Percentiles rank a stretch among this genome's conserved stretches.
Evolutionary conservation across 768 basidiomycete species (phyloP).

Genomic region (Kwoniella sp.): DNA sequence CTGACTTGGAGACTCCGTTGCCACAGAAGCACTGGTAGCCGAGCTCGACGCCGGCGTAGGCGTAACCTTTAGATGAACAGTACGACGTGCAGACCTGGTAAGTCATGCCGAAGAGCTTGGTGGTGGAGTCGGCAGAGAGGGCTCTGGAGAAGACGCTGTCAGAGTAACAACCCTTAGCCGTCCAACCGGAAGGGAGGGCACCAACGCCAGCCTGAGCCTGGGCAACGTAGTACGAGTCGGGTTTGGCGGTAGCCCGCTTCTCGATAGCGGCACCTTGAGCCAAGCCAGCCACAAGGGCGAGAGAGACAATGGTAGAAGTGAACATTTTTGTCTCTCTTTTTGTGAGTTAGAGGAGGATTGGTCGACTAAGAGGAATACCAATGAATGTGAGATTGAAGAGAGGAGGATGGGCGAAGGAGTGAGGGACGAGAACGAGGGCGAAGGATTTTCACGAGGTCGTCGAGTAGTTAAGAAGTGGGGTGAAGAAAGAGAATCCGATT

Average conservation of each 20-base stretch:
- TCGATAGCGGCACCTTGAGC: constrained; percentile 13
- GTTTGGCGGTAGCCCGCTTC: constrained; percentile 1
- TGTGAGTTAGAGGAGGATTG: not conserved
- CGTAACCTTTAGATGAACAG: constrained; percentile 31
- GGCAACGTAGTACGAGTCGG: not conserved
- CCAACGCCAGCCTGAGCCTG: constrained; percentile 3
- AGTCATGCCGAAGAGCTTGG: constrained; percentile 24
- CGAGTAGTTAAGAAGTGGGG: not conserved
- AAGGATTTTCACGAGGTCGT: not conserved
- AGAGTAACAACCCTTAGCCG: constrained; percentile 13
- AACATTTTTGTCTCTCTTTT: not conserved
- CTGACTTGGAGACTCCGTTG: constrained; percentile 7
- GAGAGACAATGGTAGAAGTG: not conserved
- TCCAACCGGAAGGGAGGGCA: constrained; percentile 27
- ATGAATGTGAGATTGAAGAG: not conserved
- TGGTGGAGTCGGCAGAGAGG: constrained; percentile 26
- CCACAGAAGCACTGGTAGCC: constrained; percentile 27
- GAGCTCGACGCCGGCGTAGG: constrained; percentile 19
- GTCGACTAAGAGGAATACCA: not conserved
- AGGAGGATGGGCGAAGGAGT: not conserved
- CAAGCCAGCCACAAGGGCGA: not conserved
- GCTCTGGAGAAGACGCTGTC: constrained; percentile 13
- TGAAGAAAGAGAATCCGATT: not conserved
- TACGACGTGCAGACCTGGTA: constrained; percentile 22
- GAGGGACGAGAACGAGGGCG: not conserved